Conservation (phyloP, 2,329 filamentous ascomycete genomes). For the Taxawa tesnikishii region DNA sequence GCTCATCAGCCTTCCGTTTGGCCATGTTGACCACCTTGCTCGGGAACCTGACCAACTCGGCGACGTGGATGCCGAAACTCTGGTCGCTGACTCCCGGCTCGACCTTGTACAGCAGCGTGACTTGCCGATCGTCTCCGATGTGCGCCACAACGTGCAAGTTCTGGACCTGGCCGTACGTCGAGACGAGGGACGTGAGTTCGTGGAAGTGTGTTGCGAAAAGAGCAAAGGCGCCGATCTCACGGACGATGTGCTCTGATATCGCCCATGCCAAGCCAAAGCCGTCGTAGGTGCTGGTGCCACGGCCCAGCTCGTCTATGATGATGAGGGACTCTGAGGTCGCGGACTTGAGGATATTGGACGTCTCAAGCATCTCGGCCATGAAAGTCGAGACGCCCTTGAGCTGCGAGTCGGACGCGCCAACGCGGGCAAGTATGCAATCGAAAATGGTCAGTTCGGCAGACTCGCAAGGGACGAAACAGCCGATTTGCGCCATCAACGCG, state of each 20-base stretch:
- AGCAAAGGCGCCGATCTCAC: conserved; percentile 85
- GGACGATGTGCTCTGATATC: conserved; percentile 94
- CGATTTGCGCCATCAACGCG: conserved; percentile 91
- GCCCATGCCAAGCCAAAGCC: conserved; percentile 99
- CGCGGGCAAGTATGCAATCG: conserved; percentile 89
- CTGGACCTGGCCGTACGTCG: conserved; percentile 74
- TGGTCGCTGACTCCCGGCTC: conserved; percentile 93
- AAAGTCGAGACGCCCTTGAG: conserved; percentile 97
- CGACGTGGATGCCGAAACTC: conserved; percentile 96
- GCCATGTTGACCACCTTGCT: conserved; percentile 98
- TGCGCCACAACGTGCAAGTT: conserved; percentile 96
- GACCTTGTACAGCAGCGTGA: conserved; percentile 93
- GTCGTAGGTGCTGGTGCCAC: conserved; percentile 95
- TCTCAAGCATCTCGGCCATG: conserved; percentile 99
- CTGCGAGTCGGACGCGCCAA: conserved; percentile 91
- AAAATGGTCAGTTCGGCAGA: conserved; percentile 91
- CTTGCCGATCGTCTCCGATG: conserved; percentile 58
- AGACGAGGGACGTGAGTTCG: conserved; percentile 81
- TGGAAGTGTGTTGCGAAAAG: conserved; percentile 98
- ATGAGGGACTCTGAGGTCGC: conserved; percentile 92
- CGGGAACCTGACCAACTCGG: conserved; percentile 90
- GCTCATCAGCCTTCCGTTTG: conserved; percentile 94
- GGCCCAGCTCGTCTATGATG: conserved; percentile 95
- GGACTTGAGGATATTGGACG: conserved; percentile 94
- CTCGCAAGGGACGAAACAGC: conserved; percentile 87